phyloP scores from a whole-genome alignment of 257 asterid species.

The Jaltomata sinuosa region DNA sequence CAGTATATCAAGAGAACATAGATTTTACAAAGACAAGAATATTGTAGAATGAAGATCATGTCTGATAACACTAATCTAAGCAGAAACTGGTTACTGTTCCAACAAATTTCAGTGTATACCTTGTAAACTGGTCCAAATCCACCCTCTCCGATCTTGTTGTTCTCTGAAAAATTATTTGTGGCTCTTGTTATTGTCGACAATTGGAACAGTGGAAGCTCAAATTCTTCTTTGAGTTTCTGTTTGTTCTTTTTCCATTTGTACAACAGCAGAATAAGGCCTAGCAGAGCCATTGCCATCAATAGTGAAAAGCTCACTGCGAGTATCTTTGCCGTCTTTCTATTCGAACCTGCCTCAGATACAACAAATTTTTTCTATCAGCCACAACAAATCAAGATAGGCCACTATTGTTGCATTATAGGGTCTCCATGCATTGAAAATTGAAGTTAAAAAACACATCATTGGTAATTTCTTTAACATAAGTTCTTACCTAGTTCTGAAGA shows the following conservation, averaged over 20 bases:
- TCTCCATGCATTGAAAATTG: neutral
- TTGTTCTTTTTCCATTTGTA: neutral
- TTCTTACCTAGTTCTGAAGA: slow-evolving; percentile 9
- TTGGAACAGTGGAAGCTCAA: slow-evolving; percentile 19
- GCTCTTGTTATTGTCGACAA: slow-evolving; percentile 16
- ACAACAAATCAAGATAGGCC: neutral
- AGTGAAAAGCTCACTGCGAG: neutral
- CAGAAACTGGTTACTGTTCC: neutral
- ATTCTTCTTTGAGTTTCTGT: neutral
- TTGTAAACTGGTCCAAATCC: slow-evolving; percentile 27
- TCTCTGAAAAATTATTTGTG: slow-evolving; percentile 7
- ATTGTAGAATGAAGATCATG: neutral
- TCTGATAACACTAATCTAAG: neutral
- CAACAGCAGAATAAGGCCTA: neutral
- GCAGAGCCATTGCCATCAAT: neutral
- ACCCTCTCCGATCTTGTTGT: slow-evolving; percentile 16
- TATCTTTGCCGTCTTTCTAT: neutral
- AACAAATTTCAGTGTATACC: slow-evolving; percentile 4
- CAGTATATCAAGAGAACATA: neutral
- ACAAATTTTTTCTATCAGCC: neutral
- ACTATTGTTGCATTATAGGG: neutral
- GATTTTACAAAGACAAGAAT: neutral
- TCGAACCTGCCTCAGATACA: neutral
- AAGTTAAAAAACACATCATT: neutral
- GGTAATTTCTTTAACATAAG: neutral